phyloP scores from a whole-genome alignment of 306 rosid genomes.

The Acacia crassicarpa region DNA sequence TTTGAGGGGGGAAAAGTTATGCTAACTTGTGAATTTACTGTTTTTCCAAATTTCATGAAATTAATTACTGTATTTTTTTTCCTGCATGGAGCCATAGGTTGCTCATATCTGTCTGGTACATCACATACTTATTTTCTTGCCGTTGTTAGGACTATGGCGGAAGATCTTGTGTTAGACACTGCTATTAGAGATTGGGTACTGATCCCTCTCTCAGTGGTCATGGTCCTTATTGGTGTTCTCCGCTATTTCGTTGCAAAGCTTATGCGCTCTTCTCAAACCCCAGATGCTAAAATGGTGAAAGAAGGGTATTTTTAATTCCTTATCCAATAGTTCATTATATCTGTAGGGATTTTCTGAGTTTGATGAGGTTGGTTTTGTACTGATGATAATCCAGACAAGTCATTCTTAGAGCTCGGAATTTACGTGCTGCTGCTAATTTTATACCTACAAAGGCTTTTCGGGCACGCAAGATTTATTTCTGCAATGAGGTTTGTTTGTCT shows the following conservation, averaged over 20 bases:
- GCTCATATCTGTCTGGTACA: neutral
- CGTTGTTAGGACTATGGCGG: constrained; percentile 66
- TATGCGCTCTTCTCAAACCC: constrained; percentile 83
- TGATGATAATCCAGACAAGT: constrained; percentile 72
- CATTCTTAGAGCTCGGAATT: constrained; percentile 86
- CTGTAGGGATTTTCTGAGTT: neutral
- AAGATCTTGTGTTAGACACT: constrained; percentile 94
- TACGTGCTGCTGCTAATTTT: constrained; percentile 82
- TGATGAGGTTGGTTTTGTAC: constrained; percentile 14
- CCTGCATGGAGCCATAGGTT: neutral
- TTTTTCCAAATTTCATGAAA: neutral
- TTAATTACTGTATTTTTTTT: neutral
- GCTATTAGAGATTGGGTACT: constrained; percentile 99
- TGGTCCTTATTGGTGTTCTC: constrained; percentile 96
- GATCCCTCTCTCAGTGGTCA: constrained; percentile 95
- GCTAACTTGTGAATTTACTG: neutral
- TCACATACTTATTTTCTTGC: neutral
- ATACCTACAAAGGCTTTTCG: constrained; percentile 91
- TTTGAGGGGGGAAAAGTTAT: neutral
- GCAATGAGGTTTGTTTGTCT: constrained; percentile 70
- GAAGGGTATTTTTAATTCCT: constrained; percentile 64
- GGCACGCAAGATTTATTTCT: constrained; percentile 71
- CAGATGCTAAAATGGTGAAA: constrained; percentile 83
- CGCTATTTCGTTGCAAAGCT: constrained; percentile 96
- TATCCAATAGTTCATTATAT: neutral